Percentiles rank a stretch among this genome's conserved stretches.
Evolutionary conservation across 1,284 basidiomycete species (phyloP).

Genomic region (Rhodotorula sp.): DNA sequence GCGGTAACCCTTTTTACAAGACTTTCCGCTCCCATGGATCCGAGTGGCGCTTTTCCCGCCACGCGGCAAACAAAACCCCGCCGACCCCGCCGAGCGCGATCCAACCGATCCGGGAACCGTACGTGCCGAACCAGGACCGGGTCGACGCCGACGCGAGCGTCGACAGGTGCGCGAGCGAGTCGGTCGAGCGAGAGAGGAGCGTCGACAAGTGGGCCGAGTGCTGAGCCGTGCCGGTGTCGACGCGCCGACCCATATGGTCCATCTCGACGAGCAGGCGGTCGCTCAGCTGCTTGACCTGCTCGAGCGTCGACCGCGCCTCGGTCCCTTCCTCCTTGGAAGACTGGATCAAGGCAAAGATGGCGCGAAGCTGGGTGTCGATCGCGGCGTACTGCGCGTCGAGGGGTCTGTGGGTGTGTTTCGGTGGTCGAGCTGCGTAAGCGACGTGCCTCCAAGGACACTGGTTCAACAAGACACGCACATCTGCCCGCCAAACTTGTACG

Average conservation of each 20-base stretch:
- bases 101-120: background rate
- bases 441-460: too few species aligned
- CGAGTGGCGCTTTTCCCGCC: background rate
- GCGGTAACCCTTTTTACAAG: background rate
- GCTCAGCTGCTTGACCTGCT: conserved; percentile 34
- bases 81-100: background rate
- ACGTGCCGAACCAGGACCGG: background rate
- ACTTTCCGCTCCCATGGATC: background rate
- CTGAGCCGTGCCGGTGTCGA: conserved; percentile 13
- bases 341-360: conserved; percentile 13
- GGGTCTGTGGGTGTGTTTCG: background rate
- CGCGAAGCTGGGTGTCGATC: conserved; percentile 21
- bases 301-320: conserved; percentile 11
- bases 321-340: background rate
- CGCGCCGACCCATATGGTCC: conserved; percentile 25
- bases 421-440: too few species aligned
- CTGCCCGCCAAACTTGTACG: background rate
- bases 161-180: background rate
- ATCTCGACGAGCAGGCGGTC: conserved; percentile 36
- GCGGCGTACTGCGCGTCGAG: conserved; percentile 6
- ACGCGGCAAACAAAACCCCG: background rate
- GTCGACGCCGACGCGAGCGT: background rate
- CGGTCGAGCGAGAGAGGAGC: background rate
- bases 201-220: background rate
- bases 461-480: conserved; percentile 4